Evolutionary conservation across 2,329 filamentous ascomycete species (phyloP), one percentile per base, ranked within the genome.

Genomic region (Talaromyces pinophilus): DNA sequence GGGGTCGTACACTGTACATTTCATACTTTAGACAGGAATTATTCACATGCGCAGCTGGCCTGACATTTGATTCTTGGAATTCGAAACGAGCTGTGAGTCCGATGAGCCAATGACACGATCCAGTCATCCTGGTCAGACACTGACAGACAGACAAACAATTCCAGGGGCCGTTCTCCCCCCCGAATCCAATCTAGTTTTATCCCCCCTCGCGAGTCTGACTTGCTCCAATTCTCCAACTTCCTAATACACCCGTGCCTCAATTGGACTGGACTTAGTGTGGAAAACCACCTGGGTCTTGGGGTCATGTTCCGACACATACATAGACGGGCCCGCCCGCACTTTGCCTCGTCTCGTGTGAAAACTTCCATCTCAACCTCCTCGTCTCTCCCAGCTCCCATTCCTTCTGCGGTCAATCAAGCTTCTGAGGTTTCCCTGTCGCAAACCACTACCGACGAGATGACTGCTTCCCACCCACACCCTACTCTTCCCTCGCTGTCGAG

Each of bases 281-380:
- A 28, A 60, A 19, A 44, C 33, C n/a, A 38, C 44, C 50, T 60
- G 17, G 48, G 25, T 46, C 57, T 28, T 44, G 19, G 35, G 65
- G 66, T 48, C 50, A 67, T 67, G 66, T 65, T 67, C 48, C 62
- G 66, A 44, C 50, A 64, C 59, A 62, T 65, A 62, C 66, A 62
- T 61, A 48, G 50, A 64, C 57, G 62, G 55, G 28, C 59, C 52
- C 57, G 62, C 59, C 65, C 62, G 40, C 55, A 60, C 54, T 25
- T 28, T 25, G 33, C 40, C 28, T 52, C 50, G 40, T 17, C 17
- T 30, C 46, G 30, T 44, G 55, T 28, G 42, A 64, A 60, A 54
- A 40, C 60, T 38, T 54, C 15, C 55, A 52, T 65, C 38, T 66
- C 66, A 42, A 62, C 66, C 33, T 61, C 66, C 10, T 64, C 62